phyloP scores from a whole-genome alignment of 2,329 filamentous ascomycete species.

The Pyrenochaeta sp. region DNA sequence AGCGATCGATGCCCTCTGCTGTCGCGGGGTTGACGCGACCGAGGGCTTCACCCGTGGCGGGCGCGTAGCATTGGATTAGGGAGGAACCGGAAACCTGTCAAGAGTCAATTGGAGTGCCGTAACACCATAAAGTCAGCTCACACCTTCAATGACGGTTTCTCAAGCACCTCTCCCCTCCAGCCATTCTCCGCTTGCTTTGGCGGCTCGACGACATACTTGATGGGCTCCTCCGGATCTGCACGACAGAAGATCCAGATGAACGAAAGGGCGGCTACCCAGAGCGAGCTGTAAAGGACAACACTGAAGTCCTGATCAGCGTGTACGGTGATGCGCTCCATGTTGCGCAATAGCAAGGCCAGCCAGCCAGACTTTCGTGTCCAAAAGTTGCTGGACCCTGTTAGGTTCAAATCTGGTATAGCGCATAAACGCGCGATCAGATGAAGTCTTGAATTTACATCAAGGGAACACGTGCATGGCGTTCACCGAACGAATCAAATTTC shows the following conservation, averaged over 20 bases:
- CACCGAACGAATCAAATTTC: slow-evolving; percentile 10
- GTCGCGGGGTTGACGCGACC: slow-evolving; percentile 81
- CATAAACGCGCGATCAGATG: slow-evolving; percentile 28
- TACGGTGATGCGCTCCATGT: slow-evolving; percentile 37
- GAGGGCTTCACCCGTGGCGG: slow-evolving; percentile 86
- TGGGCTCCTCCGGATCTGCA: slow-evolving; percentile 52
- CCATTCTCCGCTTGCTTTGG: slow-evolving; percentile 67
- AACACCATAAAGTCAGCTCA: neutral
- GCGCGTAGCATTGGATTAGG: slow-evolving; percentile 84
- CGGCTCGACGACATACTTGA: slow-evolving; percentile 67
- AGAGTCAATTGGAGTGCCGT: slow-evolving; percentile 8
- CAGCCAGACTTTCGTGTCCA: slow-evolving; percentile 4
- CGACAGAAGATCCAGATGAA: slow-evolving; percentile 36
- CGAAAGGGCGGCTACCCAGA: slow-evolving; percentile 32
- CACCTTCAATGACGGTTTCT: slow-evolving; percentile 69
- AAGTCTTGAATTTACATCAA: neutral
- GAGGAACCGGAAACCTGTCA: slow-evolving; percentile 66
- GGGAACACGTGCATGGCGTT: slow-evolving; percentile 1
- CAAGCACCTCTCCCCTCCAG: slow-evolving; percentile 65
- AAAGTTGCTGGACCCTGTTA: slow-evolving; percentile 14
- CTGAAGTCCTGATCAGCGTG: slow-evolving; percentile 34
- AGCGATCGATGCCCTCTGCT: slow-evolving; percentile 78
- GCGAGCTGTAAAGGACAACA: slow-evolving; percentile 23
- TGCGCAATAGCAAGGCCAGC: slow-evolving; percentile 12
- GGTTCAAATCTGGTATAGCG: slow-evolving; percentile 2